Percentiles rank a stretch among this genome's conserved stretches.
Conservation (phyloP, 148 eudicot species). For the Fagopyrum tataricum region DNA sequence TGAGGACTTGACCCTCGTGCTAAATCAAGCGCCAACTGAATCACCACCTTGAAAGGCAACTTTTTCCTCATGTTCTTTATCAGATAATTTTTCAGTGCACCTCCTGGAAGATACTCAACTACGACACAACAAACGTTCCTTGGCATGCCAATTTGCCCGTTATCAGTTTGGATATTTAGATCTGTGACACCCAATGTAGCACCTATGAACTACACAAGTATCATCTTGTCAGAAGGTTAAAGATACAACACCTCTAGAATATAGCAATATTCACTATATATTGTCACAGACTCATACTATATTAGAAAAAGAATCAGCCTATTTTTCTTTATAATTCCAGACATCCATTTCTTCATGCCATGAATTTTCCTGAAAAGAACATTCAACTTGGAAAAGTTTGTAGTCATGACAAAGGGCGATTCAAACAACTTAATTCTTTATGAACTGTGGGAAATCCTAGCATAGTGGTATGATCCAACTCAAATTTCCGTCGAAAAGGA, state of each 20-base stretch:
- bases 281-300: neutral
- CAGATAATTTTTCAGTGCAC: constrained; percentile 69
- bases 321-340: neutral
- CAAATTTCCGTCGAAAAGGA: neutral
- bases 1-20: constrained; percentile 57
- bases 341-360: neutral
- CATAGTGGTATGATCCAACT: neutral
- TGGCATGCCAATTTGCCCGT: constrained; percentile 75
- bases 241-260: neutral
- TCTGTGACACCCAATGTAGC: constrained; percentile 78
- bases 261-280: neutral
- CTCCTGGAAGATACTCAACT: constrained; percentile 91
- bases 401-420: neutral
- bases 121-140: constrained; percentile 73
- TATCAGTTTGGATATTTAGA: constrained; percentile 68
- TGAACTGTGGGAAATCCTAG: neutral
- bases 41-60: constrained; percentile 79
- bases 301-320: neutral
- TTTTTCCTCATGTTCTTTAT: constrained; percentile 71
- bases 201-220: constrained; percentile 68
- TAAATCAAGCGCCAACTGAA: constrained; percentile 77
- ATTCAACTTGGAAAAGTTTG: neutral
- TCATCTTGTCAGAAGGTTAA: neutral
- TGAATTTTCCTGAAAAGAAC: neutral
- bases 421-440: neutral